Conservation (phyloP, 441 rosid genomes). For the Kokia cookei region DNA sequence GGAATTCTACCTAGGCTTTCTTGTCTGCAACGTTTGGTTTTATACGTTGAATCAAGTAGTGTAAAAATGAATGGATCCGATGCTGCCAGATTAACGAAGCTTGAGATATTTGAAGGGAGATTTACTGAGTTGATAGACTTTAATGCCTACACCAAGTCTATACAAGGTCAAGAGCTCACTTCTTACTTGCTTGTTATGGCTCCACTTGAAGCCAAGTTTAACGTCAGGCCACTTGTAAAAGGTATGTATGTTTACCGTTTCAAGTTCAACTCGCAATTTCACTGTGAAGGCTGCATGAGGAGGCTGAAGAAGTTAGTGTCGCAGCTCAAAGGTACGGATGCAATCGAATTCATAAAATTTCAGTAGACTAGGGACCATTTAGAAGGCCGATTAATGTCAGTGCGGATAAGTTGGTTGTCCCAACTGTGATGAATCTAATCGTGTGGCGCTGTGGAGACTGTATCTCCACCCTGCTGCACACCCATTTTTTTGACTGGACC, state of each 20-base stretch:
- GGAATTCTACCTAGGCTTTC: not conserved
- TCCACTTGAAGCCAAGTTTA: not conserved
- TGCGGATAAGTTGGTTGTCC: no score
- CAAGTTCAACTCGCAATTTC: no score
- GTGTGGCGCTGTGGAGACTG: no score
- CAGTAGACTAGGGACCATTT: not conserved
- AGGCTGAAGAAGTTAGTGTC: no score
- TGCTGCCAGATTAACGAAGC: not conserved
- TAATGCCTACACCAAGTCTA: not conserved
- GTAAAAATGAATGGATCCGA: not conserved
- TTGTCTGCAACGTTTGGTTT: not conserved
- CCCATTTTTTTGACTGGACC: no score
- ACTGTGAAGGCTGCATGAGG: no score
- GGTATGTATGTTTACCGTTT: no score
- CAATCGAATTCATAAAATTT: not conserved
- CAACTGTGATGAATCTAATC: no score
- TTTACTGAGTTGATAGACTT: not conserved
- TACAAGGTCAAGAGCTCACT: not conserved
- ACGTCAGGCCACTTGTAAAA: no score
- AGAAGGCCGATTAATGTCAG: no score
- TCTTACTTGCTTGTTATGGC: not conserved
- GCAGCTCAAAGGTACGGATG: no score
- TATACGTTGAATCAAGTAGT: not conserved
- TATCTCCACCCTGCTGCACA: no score
- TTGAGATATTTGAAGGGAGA: not conserved